phyloP scores from a whole-genome alignment of 1,284 basidiomycete genomes.

The Chalciporus sp. region DNA sequence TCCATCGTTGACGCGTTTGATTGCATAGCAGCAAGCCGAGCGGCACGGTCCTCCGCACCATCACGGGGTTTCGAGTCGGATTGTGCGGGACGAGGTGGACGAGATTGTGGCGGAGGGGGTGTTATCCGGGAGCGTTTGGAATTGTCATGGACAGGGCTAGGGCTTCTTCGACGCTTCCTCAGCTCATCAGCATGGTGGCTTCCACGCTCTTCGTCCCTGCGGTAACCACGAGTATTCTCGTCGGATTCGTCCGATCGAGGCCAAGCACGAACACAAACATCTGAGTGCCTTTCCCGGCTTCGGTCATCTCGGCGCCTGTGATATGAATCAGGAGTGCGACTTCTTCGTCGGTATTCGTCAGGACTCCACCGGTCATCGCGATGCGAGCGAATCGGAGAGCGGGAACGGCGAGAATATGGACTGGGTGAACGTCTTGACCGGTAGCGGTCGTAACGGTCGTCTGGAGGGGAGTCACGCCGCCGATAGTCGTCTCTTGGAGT shows the following conservation, averaged over 20 bases:
- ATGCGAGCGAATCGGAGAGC: constrained; percentile 37
- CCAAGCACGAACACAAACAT: constrained; percentile 34
- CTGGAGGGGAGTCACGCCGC: constrained; percentile 40
- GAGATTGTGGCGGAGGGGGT: constrained; percentile 34
- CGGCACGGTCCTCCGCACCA: constrained; percentile 64
- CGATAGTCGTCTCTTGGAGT: constrained; percentile 29
- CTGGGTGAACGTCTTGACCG: constrained; percentile 38
- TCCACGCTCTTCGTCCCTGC: constrained; percentile 23
- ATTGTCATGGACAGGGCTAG: constrained; percentile 37
- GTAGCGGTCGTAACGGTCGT: constrained; percentile 37
- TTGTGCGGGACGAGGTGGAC: constrained; percentile 25
- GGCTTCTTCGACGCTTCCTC: constrained; percentile 52
- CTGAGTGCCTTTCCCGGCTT: constrained; percentile 15
- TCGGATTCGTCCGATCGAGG: constrained; percentile 53
- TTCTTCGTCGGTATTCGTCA: constrained; percentile 29
- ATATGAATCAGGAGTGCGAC: constrained; percentile 34
- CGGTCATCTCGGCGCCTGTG: constrained; percentile 28
- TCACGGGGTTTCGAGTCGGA: constrained; percentile 22
- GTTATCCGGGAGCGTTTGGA: constrained; percentile 47
- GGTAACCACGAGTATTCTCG: constrained; percentile 35
- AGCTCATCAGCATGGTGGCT: constrained; percentile 28
- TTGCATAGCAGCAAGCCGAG: constrained; percentile 86
- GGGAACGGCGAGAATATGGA: constrained; percentile 41
- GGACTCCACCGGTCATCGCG: constrained; percentile 22
- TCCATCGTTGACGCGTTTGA: constrained; percentile 67